Evolutionary conservation across 2,329 filamentous ascomycete species (phyloP), one percentile per base, ranked within the genome.

Genomic region (Colletotrichum trifolii): DNA sequence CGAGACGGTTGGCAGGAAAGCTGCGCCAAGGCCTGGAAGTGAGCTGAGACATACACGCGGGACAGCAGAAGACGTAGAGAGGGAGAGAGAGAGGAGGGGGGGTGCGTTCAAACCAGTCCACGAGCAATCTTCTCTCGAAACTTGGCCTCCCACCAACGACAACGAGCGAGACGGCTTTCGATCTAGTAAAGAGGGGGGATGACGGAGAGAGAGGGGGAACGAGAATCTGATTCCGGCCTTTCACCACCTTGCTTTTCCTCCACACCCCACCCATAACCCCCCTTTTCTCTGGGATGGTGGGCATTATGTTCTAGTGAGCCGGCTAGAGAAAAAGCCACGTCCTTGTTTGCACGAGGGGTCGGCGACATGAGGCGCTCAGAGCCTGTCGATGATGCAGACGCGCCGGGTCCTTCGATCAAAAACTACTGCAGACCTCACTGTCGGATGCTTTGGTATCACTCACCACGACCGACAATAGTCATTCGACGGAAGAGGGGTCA

Each of bases 31-130:
- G 42, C 43, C 25, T 25, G 53, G 49, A 60, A n/a, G 55, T 48
- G 60, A 64, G 48, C 55, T 60, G 60, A 64, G 60, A 64, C 60
- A 64, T 33, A 54, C 54, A 45, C 58, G 58, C 58, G 54, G 45
- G 48, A 25, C 25, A 25, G 25, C 25, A 25, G 54, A 50, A 33
- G 17, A 48, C 42, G 13, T 13, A 15, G 42, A 47, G 35, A 59
- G 15, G 15, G 43, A 17, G 34, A 35, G 45, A 35, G 46, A n/a
- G 25, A n/a, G 33, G 35, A 33, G n/a, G 11, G 17, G n/a, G 8
- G 15, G 43, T 33, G 43, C 3, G 6, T 11, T 17, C 36, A 42
- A 42, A 58, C 38, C 54, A 42, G 40, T 47, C 48, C 47, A 39
- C 15, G 48, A 53, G 42, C 40, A 47, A 58, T 33, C 60, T 25